Conservation (phyloP, 768 basidiomycete species). For the Mrakia hoshinonis region DNA sequence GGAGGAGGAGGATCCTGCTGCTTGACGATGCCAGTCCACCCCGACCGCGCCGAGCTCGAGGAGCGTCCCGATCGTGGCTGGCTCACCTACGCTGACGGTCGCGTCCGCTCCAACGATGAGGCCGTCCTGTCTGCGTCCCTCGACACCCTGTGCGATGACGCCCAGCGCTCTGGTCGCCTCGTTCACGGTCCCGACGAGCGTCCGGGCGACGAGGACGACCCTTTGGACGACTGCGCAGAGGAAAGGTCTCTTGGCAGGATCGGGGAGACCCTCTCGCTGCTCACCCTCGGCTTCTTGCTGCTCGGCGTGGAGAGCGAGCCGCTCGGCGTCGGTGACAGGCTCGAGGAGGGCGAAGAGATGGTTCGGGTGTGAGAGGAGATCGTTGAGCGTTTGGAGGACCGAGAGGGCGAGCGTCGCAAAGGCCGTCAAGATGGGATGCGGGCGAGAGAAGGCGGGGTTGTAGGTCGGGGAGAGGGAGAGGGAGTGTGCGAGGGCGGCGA, state of each 20-base stretch:
- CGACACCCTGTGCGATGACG: slow-evolving; percentile 50
- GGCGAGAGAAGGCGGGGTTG: slow-evolving; percentile 43
- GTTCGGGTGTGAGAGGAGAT: slow-evolving; percentile 82
- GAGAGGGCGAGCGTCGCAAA: slow-evolving; percentile 62
- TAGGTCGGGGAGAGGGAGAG: slow-evolving; percentile 38
- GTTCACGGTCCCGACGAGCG: neutral
- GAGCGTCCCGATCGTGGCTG: slow-evolving; percentile 74
- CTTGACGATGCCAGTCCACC: slow-evolving; percentile 62
- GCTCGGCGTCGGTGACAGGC: slow-evolving; percentile 67
- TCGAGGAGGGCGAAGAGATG: slow-evolving; percentile 74
- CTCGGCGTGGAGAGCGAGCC: slow-evolving; percentile 59
- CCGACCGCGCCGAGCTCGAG: slow-evolving; percentile 74
- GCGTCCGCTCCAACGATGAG: slow-evolving; percentile 45
- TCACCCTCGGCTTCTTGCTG: slow-evolving; percentile 38
- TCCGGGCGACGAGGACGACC: slow-evolving; percentile 51
- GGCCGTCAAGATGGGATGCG: slow-evolving; percentile 52
- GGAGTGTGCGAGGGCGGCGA: slow-evolving; percentile 60
- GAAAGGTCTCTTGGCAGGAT: slow-evolving; percentile 62
- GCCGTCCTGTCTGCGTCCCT: slow-evolving; percentile 55
- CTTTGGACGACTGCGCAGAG: slow-evolving; percentile 62
- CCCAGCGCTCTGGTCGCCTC: neutral
- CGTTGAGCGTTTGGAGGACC: slow-evolving; percentile 78
- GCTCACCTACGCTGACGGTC: slow-evolving; percentile 71
- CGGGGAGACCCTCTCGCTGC: slow-evolving; percentile 47
- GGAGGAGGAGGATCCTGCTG: neutral